Percentiles rank a stretch among this genome's conserved stretches.
These are phyloP conservation scores for Parathielavia hyrcaniae DNA, from an alignment of 495 filamentous ascomycete species.

Conservation along the genomic window DNA sequence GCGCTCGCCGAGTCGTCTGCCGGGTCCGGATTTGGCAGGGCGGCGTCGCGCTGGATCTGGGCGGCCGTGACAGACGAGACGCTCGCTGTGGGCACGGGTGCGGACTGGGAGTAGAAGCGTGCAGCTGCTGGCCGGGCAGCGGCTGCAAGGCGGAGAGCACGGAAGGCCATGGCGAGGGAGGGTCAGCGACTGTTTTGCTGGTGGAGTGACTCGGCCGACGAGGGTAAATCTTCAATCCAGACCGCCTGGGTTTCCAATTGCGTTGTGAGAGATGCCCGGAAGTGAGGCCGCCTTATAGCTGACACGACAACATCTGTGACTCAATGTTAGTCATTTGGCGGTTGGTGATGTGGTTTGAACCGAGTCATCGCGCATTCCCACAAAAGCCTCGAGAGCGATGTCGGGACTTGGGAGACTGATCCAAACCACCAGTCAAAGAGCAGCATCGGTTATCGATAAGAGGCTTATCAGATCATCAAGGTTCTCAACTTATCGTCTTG, in stretches of 20 bases:
- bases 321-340: constrained; percentile 3
- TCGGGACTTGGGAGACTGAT: background rate
- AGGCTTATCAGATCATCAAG: background rate
- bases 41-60: constrained; percentile 52
- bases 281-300: background rate
- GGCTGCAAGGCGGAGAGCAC: constrained; percentile 27
- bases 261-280: background rate
- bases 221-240: background rate
- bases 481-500: background rate
- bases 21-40: constrained; percentile 72
- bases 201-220: background rate
- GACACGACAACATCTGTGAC: background rate
- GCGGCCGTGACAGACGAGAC: constrained; percentile 12
- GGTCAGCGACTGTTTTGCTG: no score
- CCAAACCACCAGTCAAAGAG: background rate
- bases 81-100: constrained; percentile 27
- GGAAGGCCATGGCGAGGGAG: constrained; percentile 27
- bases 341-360: background rate
- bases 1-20: constrained; percentile 65
- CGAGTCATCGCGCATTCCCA: background rate
- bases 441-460: constrained; percentile 1
- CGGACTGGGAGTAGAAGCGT: constrained; percentile 29
- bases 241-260: background rate
- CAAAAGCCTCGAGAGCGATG: constrained; percentile 7
- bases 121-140: constrained; percentile 15